Evolutionary conservation across 1,284 basidiomycete genomes (phyloP).

Genomic region (Polyporus tsugae): DNA sequence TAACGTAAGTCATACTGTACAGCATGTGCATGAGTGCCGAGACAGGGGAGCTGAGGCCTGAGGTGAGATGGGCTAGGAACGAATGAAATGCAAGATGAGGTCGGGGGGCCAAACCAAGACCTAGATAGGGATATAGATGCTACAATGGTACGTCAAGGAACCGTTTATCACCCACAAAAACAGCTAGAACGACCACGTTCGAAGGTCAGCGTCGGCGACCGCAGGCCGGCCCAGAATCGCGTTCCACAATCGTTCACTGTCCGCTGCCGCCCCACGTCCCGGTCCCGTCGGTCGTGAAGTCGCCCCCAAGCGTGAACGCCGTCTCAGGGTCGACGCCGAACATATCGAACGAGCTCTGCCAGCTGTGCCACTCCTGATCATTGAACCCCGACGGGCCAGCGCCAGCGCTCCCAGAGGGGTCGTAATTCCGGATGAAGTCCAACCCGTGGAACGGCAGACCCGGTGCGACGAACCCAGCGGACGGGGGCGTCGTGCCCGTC

Average conservation of each 20-base stretch:
- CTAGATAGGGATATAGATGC: conserved; percentile 22
- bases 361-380: conserved; percentile 70
- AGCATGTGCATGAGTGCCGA: background rate
- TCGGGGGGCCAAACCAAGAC: background rate
- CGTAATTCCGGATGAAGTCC: conserved; percentile 81
- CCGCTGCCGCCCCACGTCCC: conserved; percentile 30
- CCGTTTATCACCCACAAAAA: conserved; percentile 6
- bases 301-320: conserved; percentile 62
- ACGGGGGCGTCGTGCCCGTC: conserved; percentile 63
- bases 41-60: background rate
- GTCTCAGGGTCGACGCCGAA: conserved; percentile 80
- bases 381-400: conserved; percentile 33
- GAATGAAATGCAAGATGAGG: background rate
- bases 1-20: conserved; percentile 17
- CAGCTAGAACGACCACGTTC: background rate
- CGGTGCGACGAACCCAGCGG: conserved; percentile 66
- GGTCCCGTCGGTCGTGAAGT: conserved; percentile 41
- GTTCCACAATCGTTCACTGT: conserved; percentile 2
- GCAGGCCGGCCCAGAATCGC: conserved; percentile 1
- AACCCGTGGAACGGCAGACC: conserved; percentile 83
- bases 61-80: background rate
- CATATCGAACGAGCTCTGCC: conserved; percentile 74
- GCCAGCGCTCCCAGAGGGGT: conserved; percentile 36
- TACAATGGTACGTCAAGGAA: background rate
- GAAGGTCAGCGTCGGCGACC: background rate